phyloP scores from a whole-genome alignment of 2,329 filamentous ascomycete genomes.

The Rosellinia necatrix region DNA sequence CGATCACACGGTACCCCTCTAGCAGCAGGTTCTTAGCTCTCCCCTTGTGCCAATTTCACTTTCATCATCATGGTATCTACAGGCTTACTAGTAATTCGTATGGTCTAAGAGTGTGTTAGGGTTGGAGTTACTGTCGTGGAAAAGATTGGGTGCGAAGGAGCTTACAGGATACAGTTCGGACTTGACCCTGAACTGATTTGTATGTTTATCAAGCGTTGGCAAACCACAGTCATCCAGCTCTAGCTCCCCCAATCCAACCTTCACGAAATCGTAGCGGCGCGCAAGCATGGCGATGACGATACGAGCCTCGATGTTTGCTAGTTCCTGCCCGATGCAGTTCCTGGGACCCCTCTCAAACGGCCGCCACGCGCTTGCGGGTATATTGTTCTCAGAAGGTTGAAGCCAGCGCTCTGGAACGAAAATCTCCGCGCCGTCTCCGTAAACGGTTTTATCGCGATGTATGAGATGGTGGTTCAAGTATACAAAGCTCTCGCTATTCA shows the following conservation, averaged over 20 bases:
- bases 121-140: background rate
- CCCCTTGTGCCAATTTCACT: too few species aligned
- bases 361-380: background rate
- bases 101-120: background rate
- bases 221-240: background rate
- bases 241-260: background rate
- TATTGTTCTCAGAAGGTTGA: background rate
- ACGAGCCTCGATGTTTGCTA: background rate
- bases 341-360: background rate
- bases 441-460: slow-evolving; percentile 44
- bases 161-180: background rate
- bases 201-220: background rate
- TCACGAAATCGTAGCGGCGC: background rate
- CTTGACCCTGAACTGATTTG: background rate
- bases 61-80: background rate
- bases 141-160: background rate
- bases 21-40: too few species aligned
- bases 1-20: too few species aligned
- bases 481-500: slow-evolving; percentile 44
- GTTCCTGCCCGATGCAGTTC: background rate
- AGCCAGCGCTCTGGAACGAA: background rate
- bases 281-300: background rate
- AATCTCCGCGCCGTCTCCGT: slow-evolving; percentile 38
- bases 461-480: slow-evolving; percentile 43
- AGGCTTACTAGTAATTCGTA: background rate